Percentiles rank a stretch among this genome's conserved stretches.
phyloP scores from a whole-genome alignment of 2,329 filamentous ascomycete species.

The Penicillium sp. region DNA sequence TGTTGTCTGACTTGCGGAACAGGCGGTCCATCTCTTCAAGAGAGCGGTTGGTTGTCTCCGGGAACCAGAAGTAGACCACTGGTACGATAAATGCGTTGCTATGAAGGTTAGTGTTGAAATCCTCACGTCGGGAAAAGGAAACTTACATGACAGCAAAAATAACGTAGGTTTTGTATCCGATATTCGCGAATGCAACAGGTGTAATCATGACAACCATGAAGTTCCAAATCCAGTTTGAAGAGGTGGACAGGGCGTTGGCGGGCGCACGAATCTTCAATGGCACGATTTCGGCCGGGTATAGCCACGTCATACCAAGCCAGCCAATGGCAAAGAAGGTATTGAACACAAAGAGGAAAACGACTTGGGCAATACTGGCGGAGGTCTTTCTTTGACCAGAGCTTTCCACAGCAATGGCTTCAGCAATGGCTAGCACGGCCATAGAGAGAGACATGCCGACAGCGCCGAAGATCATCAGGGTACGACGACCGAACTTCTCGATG shows the following conservation, averaged over 20 bases:
- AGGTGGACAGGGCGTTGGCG: conserved; percentile 64
- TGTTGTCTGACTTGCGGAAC: conserved; percentile 56
- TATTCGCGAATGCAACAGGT: conserved; percentile 59
- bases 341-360: conserved; percentile 59
- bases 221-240: conserved; percentile 62
- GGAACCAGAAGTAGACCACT: conserved; percentile 61
- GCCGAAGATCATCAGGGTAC: conserved; percentile 70
- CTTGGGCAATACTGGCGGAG: conserved; percentile 27
- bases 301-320: conserved; percentile 64
- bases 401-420: conserved; percentile 21
- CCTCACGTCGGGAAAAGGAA: not conserved
- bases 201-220: conserved; percentile 69
- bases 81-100: conserved; percentile 58
- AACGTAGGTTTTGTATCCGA: conserved; percentile 57
- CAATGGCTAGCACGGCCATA: conserved; percentile 52
- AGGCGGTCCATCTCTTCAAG: conserved; percentile 71
- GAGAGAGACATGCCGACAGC: conserved; percentile 60
- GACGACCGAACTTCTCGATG: conserved; percentile 52
- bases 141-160: conserved; percentile 56
- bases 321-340: conserved; percentile 68
- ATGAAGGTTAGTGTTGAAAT: not conserved
- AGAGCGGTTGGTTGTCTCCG: conserved; percentile 59
- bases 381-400: conserved; percentile 5
- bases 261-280: conserved; percentile 60
- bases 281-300: conserved; percentile 51